Evolutionary conservation across 225 moss, liverwort and hornwort species (phyloP).

Genomic region (Pseudoscleropodium purum): DNA sequence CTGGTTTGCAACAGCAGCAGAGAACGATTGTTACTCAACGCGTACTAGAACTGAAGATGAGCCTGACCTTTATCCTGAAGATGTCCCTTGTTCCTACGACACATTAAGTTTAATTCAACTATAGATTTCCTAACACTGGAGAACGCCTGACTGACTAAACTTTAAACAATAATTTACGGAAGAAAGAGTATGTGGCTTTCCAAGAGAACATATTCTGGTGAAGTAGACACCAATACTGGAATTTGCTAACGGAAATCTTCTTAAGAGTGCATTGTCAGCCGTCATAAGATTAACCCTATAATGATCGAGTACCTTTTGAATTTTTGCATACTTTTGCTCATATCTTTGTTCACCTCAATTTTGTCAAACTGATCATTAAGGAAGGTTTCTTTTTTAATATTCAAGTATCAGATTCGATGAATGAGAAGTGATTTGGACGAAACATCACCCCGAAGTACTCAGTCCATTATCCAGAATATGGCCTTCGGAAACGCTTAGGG

Average conservation of each 20-base stretch:
- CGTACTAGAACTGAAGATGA: neutral
- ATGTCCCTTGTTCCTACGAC: neutral
- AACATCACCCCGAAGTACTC: neutral
- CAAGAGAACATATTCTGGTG: neutral
- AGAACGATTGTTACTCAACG: neutral
- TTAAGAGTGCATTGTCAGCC: neutral
- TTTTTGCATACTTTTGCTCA: neutral
- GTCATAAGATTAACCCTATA: neutral
- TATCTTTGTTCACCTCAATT: neutral
- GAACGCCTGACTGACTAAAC: neutral
- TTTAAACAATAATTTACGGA: neutral
- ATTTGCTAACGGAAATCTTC: neutral
- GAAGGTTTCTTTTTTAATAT: neutral
- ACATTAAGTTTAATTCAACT: neutral
- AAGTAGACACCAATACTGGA: neutral
- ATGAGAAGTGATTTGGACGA: neutral
- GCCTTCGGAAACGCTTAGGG: neutral
- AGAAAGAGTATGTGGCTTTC: neutral
- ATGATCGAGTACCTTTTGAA: too few relatives aligned
- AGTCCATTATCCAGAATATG: neutral
- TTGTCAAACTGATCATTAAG: neutral
- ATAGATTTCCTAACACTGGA: neutral
- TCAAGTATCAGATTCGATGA: neutral
- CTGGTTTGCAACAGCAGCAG: conserved; percentile 32
- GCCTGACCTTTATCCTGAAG: neutral